These are phyloP conservation scores for Escallonia rubra DNA, from an alignment of 129 eudicot genomes.

Conservation along the genomic window DNA sequence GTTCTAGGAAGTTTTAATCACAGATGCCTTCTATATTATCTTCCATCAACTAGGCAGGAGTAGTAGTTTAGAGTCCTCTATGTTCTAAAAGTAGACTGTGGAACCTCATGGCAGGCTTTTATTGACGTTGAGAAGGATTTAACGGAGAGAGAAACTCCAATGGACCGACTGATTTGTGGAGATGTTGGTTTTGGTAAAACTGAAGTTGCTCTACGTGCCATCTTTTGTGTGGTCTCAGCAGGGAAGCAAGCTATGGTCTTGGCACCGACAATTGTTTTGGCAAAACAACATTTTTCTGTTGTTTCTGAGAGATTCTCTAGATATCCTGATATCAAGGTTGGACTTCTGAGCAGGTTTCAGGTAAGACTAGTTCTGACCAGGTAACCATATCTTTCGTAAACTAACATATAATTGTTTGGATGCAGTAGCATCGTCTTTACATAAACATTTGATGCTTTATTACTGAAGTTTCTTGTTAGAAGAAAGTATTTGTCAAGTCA, in stretches of 20 bases:
- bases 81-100: constrained; percentile 1
- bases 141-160: constrained; percentile 88
- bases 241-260: constrained; percentile 96
- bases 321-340: constrained; percentile 68
- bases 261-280: constrained; percentile 94
- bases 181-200: constrained; percentile 99
- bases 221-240: constrained; percentile 76
- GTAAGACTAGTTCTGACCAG: constrained; percentile 28
- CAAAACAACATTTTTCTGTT: constrained; percentile 88
- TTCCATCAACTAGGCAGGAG: too few species aligned
- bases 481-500: background rate
- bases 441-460: background rate
- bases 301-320: constrained; percentile 76
- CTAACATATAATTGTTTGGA: background rate
- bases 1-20: too few species aligned
- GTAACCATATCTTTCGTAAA: background rate
- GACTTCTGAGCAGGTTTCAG: constrained; percentile 98
- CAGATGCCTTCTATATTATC: too few species aligned
- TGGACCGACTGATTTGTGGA: constrained; percentile 94
- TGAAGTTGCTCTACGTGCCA: constrained; percentile 94
- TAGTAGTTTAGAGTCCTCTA: too few species aligned
- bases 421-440: constrained; percentile 6
- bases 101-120: constrained; percentile 55
- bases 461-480: background rate
- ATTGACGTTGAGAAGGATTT: constrained; percentile 88